Evolutionary conservation across 352 stramenopile species (phyloP).

Genomic region (Phytopythium ostracodes): DNA sequence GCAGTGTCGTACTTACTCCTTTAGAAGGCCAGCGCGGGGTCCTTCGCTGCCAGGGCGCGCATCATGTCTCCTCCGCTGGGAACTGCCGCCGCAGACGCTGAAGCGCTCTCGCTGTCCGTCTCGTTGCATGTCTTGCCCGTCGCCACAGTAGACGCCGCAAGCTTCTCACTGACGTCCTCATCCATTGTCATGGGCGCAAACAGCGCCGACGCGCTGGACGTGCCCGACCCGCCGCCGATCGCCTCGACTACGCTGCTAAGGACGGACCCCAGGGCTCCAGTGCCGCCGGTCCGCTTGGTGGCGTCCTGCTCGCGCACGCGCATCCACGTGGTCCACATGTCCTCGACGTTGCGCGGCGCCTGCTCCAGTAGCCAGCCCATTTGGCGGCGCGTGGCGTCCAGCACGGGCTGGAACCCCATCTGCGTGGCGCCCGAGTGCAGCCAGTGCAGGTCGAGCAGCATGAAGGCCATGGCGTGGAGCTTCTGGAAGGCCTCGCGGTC

Average conservation of each 20-base stretch:
- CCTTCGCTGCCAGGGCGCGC: neutral
- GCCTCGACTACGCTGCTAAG: conserved; percentile 14
- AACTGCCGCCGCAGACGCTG: neutral
- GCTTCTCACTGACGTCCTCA: neutral
- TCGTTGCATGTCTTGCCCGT: neutral
- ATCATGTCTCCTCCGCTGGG: neutral
- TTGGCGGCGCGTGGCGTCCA: conserved; percentile 72
- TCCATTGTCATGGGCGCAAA: neutral
- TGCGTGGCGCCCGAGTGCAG: conserved; percentile 75
- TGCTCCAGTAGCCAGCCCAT: conserved; percentile 83
- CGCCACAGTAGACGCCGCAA: neutral
- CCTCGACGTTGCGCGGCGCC: conserved; percentile 59
- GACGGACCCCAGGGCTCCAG: conserved; percentile 15
- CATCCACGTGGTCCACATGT: conserved; percentile 86
- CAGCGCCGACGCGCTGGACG: neutral
- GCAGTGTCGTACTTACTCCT: too few relatives aligned
- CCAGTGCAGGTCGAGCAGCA: conserved; percentile 81
- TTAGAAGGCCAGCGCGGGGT: conserved; percentile 19
- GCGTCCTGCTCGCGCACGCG: conserved; percentile 71
- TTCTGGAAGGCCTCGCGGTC: conserved; percentile 64
- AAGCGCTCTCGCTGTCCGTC: too few relatives aligned
- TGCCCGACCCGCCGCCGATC: conserved; percentile 2
- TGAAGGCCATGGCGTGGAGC: conserved; percentile 83
- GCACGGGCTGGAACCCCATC: conserved; percentile 80
- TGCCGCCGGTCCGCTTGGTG: conserved; percentile 37